A percentile compares a stretch with the other conserved stretches of the same genome.
These are phyloP conservation scores for Aphanoascus verrucosus DNA, from an alignment of 2,329 filamentous ascomycete genomes.

Conservation along the genomic window DNA sequence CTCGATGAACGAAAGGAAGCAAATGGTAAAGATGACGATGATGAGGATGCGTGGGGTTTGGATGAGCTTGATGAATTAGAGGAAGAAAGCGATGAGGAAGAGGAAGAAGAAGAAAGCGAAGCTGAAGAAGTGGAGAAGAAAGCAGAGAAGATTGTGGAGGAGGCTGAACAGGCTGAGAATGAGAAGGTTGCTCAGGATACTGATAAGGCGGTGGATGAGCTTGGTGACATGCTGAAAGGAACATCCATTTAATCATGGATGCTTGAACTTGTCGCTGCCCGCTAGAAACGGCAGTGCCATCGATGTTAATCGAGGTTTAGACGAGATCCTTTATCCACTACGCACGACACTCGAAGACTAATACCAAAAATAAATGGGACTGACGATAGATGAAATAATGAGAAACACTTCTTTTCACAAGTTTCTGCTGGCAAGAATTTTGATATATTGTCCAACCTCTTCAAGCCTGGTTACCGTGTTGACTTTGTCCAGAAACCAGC, in stretches of 20 bases:
- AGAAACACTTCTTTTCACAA: too few species aligned
- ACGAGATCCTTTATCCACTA: background rate
- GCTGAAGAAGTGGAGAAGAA: slow-evolving; percentile 57
- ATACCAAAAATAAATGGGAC: background rate
- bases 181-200: slow-evolving; percentile 61
- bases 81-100: slow-evolving; percentile 58
- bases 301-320: too few species aligned
- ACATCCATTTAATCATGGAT: slow-evolving; percentile 33
- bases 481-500: too few species aligned
- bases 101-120: slow-evolving; percentile 57
- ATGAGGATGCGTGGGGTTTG: slow-evolving; percentile 73
- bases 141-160: slow-evolving; percentile 59
- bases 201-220: slow-evolving; percentile 68
- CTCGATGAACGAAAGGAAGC: slow-evolving; percentile 71
- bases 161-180: slow-evolving; percentile 43
- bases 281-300: too few species aligned
- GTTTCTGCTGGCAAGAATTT: too few species aligned
- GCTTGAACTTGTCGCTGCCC: background rate
- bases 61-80: slow-evolving; percentile 81
- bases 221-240: slow-evolving; percentile 67
- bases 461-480: too few species aligned
- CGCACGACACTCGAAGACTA: background rate
- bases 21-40: slow-evolving; percentile 47
- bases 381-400: background rate
- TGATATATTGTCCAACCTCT: too few species aligned